phyloP scores from a whole-genome alignment of 257 asterid species.

The Solanum neorickii region DNA sequence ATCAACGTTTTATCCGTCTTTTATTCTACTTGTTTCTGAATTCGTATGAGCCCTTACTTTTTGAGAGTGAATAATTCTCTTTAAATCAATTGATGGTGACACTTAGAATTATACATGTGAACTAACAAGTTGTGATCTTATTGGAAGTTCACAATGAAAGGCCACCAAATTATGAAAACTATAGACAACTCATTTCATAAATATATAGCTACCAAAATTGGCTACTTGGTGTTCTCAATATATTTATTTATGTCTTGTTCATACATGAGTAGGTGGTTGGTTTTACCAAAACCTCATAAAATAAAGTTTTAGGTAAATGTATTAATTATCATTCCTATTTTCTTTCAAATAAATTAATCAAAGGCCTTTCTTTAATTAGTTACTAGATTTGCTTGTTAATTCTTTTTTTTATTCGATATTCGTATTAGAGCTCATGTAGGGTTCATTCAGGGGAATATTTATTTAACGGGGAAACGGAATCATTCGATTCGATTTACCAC shows the following conservation, averaged over 20 bases:
- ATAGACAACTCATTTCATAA: neutral
- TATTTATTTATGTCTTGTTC: neutral
- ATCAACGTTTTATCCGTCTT: too few relatives aligned
- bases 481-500: neutral
- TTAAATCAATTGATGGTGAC: neutral
- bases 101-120: neutral
- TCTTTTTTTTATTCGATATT: neutral
- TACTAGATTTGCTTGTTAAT: neutral
- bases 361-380: neutral
- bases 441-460: accelerated
- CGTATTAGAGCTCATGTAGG: accelerated
- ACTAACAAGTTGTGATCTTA: neutral
- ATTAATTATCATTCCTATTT: neutral
- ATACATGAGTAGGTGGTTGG: neutral
- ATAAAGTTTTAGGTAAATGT: neutral
- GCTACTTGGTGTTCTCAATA: neutral
- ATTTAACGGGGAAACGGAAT: accelerated
- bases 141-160: neutral
- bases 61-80: neutral
- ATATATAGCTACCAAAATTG: neutral
- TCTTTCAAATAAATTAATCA: neutral
- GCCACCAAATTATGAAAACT: neutral
- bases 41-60: neutral
- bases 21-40: neutral
- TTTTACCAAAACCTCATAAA: neutral